These are phyloP conservation scores for Thelonectria rubi DNA, from an alignment of 2,329 filamentous ascomycete genomes.

Conservation along the genomic window DNA sequence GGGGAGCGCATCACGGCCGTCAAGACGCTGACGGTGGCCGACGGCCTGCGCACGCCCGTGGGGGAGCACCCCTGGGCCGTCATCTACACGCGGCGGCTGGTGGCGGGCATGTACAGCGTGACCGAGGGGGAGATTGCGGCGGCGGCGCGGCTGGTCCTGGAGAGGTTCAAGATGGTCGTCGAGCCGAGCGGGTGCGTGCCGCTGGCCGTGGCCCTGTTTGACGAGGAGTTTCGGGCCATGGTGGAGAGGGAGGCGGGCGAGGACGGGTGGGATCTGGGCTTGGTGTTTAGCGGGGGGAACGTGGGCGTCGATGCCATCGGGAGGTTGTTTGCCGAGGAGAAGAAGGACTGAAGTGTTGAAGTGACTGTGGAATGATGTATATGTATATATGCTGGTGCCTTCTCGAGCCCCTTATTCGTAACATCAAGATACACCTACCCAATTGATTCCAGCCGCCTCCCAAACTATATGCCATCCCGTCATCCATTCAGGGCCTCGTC, in stretches of 20 bases:
- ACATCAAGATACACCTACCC: not conserved
- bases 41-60: conserved; percentile 86
- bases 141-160: conserved; percentile 80
- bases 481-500: conserved; percentile 55
- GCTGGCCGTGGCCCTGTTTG: conserved; percentile 82
- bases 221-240: conserved; percentile 80
- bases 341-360: conserved; percentile 17
- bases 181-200: conserved; percentile 90
- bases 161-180: conserved; percentile 89
- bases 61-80: conserved; percentile 80
- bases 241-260: conserved; percentile 76
- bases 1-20: conserved; percentile 74
- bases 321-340: conserved; percentile 54
- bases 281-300: conserved; percentile 70
- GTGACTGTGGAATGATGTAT: too few relatives aligned
- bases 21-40: conserved; percentile 82
- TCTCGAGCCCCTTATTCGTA: not conserved
- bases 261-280: conserved; percentile 75
- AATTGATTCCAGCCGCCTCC: not conserved
- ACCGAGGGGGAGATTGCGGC: conserved; percentile 82
- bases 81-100: conserved; percentile 76
- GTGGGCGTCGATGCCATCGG: conserved; percentile 63
- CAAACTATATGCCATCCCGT: not conserved
- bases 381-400: not conserved
- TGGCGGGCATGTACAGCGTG: conserved; percentile 76